These are phyloP conservation scores for Capsella bursapastoris DNA, from an alignment of 345 rosid genomes.

Conservation along the genomic window DNA sequence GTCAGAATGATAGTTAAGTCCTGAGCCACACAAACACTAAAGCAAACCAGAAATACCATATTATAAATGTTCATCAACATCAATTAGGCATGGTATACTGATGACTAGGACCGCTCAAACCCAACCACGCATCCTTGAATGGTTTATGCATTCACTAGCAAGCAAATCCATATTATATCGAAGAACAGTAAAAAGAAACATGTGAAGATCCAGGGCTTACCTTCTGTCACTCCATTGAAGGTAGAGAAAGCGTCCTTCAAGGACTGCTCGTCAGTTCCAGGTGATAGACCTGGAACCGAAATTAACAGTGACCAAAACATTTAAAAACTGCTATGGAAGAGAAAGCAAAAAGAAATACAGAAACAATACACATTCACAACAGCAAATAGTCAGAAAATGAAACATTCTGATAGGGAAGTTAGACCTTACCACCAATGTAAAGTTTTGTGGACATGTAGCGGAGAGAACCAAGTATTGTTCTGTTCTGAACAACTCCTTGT, in stretches of 20 bases:
- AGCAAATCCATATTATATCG: neutral
- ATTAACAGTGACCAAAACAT: constrained; percentile 20
- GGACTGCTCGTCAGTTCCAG: constrained; percentile 49
- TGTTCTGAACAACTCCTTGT: constrained; percentile 42
- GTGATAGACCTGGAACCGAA: constrained; percentile 49
- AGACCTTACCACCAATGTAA: constrained; percentile 71
- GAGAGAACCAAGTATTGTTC: constrained; percentile 58
- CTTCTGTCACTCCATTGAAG: constrained; percentile 56
- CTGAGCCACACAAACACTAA: neutral
- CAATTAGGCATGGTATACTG: constrained; percentile 2
- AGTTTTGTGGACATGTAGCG: constrained; percentile 66
- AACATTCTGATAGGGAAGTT: neutral
- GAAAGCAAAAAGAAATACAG: neutral
- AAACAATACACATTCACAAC: neutral
- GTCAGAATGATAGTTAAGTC: neutral
- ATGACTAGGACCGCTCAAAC: neutral
- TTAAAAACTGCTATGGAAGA: constrained; percentile 4
- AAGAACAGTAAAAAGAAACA: neutral
- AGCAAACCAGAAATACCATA: constrained; percentile 8
- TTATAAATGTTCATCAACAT: constrained; percentile 14
- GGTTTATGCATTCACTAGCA: neutral
- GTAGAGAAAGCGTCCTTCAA: constrained; percentile 57
- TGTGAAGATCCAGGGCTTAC: constrained; percentile 38
- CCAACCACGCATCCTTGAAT: constrained; percentile 7
- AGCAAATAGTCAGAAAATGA: neutral